Evolutionary conservation across 768 basidiomycete genomes (phyloP), one percentile per base, ranked within the genome.

Genomic region (Lactifluus echinatus): DNA sequence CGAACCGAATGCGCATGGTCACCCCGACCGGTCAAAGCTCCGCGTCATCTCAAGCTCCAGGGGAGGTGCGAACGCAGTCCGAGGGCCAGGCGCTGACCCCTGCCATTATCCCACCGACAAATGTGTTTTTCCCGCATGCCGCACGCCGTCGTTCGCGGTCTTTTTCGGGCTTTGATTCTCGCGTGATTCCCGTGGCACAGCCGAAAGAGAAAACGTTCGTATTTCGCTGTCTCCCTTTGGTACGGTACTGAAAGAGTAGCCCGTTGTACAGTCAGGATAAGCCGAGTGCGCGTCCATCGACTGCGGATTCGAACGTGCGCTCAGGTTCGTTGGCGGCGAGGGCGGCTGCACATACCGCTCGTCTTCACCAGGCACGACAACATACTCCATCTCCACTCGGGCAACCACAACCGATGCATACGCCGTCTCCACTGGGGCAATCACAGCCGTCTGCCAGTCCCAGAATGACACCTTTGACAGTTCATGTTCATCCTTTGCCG

Each of bases 141-240:
- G 73, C 75, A 8, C 71, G 89, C 6, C 79, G 78, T 14, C 70
- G 79, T 5, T 89, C 89, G 4, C 69, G 87, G 49, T 89, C 86
- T 21, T 91, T 91, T 66, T 89, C 87, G 8, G 84, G 80, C 2
- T 84, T 89, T 68, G 78, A 81, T 50, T 72, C 75, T 4, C 63
- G 68, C 4, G 63, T 53, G 6, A 52, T 67, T 3, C 72, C 76
- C 15, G 57, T 52, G 11, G 37, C 56, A 36, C 57, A 56, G 33
- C 53, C 56, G 4, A 47, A 59, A 23, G 19, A 53, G n/a, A 44
- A 39, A 43, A 65, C 63, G 69, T 68, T 44, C 57, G 66, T 56
- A n/a, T 23, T 10, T 0, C 11, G 39, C 15, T 12, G 8, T 31
- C 23, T 10, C 31, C 5, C 6, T 33, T 33, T 10, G 5, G 15